Base-by-base conservation (phyloP, 805 yeast genomes). In the Yamadazyma nakazawae region DNA sequence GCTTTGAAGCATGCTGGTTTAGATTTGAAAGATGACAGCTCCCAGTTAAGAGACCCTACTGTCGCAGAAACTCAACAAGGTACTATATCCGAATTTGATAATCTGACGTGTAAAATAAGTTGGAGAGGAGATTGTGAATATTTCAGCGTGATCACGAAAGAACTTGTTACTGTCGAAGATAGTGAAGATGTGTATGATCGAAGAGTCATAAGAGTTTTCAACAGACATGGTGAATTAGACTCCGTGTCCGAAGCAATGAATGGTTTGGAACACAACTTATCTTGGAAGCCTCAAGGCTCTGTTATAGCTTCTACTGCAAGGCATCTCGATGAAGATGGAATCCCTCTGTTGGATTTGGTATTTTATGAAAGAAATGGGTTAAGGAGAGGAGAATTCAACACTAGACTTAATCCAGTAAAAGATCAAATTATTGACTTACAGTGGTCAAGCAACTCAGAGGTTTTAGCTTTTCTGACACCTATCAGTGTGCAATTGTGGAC, bases 111-210 rank as follows among this genome's bases (percentile, higher is more conserved):
- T 6, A 63, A 68, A 38, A 76, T 94, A 14, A 82, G 96, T 36
- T 94, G 99, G 99, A 80, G 99, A 59, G 97, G 97, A 13, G 99
- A 94, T 62, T 86, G 96, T 58, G 91, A 87, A 53, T 90, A 68
- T 59, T 84, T 94, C 55, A 80, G 86, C 1, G 72, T 94, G 1
- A 77, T 84, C 18, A 71, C 85, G 0, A 65, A 82, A 28, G 96
- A 86, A 56, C 69, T 72, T 10, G 70, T 70, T 1, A 61, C 71
- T 2, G 66, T 64, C 13, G 78, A 74, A 52, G 68, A 66, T 28
- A 71, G 70, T 40, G 41, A 59, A 56, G 63, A 68, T 55, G 18
- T 58, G 51, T 46, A 61, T 65, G 66, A 70, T 37, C 75, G 96
- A 61, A 79, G 99, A 64, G 91, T 85, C 13, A 72, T 94, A 28